Evolutionary conservation across 805 yeast species (phyloP), one percentile per base, ranked within the genome.

Genomic region (Myxozyma vanderwaltii): DNA sequence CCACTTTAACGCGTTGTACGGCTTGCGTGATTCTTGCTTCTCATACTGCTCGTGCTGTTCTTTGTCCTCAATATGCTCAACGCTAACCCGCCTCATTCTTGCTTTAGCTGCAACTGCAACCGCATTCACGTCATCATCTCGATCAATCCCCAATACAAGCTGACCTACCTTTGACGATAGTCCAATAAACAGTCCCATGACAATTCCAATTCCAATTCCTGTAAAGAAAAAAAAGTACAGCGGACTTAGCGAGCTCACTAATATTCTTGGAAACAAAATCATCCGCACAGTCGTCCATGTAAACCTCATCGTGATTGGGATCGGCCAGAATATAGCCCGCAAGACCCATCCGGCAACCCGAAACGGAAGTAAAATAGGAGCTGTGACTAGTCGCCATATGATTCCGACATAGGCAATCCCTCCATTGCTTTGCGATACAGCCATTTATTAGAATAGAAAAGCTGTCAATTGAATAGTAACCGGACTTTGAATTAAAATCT

Each of bases 151-250:
- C 13, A 61, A 39, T 13, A 61, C 31, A 8, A 54, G 12, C 54
- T 61, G 64, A n/a, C 46, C 43, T 10, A 58, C 12, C 41, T 31
- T 33, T 3, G 64, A 57, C 27, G 64, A 51, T 15, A 51, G 19
- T 6, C 56, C 64, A 7, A 57, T 23, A 21, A 36, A n/a, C 29
- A 62, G n/a, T n/a, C 65, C 65, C 17, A 53, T 45, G 13, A 27
- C 29, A 33, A 62, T 24, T 4, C 65, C 65, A 24, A 60, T 45
- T 21, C 43, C 27, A 19, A 57, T 47, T 10, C 58, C 60, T 5
- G 64, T 60, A 55, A 62, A 62, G 29, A 59, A 45, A 40, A 59
- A 62, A 44, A 62, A 59, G 39, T 62, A 62, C 5, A 62, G 43
- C 24, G 63, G 56, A 6, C 55, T 64, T n/a, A 55, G 26, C n/a